These are phyloP conservation scores for Fusarium sp. DNA, from an alignment of 2,329 filamentous ascomycete species.

Conservation along the genomic window DNA sequence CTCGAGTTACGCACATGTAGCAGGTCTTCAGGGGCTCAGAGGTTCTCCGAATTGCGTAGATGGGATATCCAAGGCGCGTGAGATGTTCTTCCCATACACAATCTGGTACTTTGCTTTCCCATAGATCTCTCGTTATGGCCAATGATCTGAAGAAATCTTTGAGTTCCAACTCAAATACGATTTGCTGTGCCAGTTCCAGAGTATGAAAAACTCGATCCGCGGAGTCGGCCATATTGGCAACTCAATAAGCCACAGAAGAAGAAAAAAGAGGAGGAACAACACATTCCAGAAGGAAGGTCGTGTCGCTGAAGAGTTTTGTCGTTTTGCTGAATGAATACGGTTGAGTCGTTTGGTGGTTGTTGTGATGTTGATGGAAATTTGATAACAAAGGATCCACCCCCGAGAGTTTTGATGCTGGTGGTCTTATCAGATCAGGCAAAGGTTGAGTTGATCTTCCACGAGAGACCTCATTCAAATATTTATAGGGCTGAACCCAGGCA, in stretches of 20 bases:
- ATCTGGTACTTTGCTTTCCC: slow-evolving; percentile 7
- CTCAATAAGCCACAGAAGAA: too few relatives aligned
- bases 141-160: slow-evolving; percentile 5
- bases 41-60: background rate
- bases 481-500: background rate
- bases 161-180: slow-evolving; percentile 14
- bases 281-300: background rate
- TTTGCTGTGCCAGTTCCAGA: slow-evolving; percentile 20
- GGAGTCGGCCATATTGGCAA: background rate
- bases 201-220: slow-evolving; percentile 25
- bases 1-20: slow-evolving; percentile 5
- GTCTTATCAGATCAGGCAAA: background rate
- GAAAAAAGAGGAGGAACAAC: background rate
- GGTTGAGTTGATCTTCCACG: background rate
- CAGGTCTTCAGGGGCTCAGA: background rate
- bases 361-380: background rate
- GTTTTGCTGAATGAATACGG: background rate
- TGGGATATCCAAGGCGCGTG: slow-evolving; percentile 8
- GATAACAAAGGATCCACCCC: background rate
- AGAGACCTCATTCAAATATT: background rate
- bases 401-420: background rate
- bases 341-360: background rate
- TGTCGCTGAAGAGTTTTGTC: background rate
- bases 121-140: slow-evolving; percentile 1
- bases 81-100: slow-evolving; percentile 2